Percentiles rank a stretch among this genome's conserved stretches.
These are phyloP conservation scores for Trichocladium antarcticum DNA, from an alignment of 495 filamentous ascomycete genomes.

Conservation along the genomic window DNA sequence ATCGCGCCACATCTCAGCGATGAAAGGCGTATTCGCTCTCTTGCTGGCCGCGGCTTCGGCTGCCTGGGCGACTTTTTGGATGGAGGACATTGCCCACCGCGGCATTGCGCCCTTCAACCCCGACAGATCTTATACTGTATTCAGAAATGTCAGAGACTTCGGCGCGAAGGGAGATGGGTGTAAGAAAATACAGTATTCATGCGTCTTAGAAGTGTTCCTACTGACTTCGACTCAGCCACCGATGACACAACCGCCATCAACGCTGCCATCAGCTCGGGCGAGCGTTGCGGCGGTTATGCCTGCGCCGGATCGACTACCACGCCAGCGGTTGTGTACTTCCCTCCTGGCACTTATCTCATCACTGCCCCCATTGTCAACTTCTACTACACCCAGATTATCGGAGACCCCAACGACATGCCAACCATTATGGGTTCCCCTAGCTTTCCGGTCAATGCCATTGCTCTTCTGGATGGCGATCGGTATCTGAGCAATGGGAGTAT, in stretches of 20 bases:
- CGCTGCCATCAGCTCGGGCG: conserved; percentile 59
- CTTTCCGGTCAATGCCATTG: conserved; percentile 37
- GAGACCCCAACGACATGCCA: conserved; percentile 49
- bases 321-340: conserved; percentile 63
- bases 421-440: conserved; percentile 53
- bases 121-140: conserved; percentile 49
- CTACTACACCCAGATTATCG: conserved; percentile 56
- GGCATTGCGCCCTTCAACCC: conserved; percentile 34
- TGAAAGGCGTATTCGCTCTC: conserved; percentile 8
- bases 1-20: not conserved
- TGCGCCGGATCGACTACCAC: conserved; percentile 68
- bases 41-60: conserved; percentile 7
- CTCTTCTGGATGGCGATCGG: conserved; percentile 18
- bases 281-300: conserved; percentile 60
- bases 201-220: not conserved
- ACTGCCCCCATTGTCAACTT: conserved; percentile 47
- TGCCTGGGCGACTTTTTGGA: conserved; percentile 23
- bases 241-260: conserved; percentile 84
- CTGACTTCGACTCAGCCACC: conserved; percentile 40
- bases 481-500: conserved; percentile 18
- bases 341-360: conserved; percentile 52
- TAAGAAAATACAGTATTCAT: not conserved
- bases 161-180: conserved; percentile 65
- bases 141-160: conserved; percentile 73
- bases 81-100: conserved; percentile 31